Evolutionary conservation across 78 protist genomes (phyloP).

Genomic region (Anaeramoeba flamelloides): DNA sequence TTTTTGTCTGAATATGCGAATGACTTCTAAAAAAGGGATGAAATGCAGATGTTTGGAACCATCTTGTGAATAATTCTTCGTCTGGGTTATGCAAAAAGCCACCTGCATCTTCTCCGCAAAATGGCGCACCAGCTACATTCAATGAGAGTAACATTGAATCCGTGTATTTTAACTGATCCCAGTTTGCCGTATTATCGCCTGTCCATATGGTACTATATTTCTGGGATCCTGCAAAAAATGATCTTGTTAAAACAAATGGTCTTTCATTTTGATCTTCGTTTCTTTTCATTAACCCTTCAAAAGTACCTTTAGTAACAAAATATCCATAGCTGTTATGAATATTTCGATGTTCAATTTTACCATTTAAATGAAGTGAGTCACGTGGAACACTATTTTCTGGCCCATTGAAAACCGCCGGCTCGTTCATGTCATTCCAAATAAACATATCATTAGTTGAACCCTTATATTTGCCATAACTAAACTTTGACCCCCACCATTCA

Average conservation of each 20-base stretch:
- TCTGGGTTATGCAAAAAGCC: conserved; percentile 81
- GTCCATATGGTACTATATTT: conserved; percentile 93
- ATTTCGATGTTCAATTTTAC: conserved; percentile 64
- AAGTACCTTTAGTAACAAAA: conserved; percentile 38
- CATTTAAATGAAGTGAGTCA: conserved; percentile 52
- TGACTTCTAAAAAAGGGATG: conserved; percentile 95
- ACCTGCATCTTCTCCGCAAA: conserved; percentile 49
- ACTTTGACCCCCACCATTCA: conserved; percentile 68
- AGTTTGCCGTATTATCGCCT: conserved; percentile 90
- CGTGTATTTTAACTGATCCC: conserved; percentile 65
- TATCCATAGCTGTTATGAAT: conserved; percentile 90
- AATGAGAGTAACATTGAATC: conserved; percentile 70
- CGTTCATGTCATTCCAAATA: conserved; percentile 98
- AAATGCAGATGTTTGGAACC: conserved; percentile 84
- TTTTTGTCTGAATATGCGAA: conserved; percentile 85
- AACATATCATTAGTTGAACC: conserved; percentile 59
- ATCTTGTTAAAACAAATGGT: conserved; percentile 88
- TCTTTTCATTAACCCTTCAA: conserved; percentile 40
- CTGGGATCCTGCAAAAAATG: conserved; percentile 85
- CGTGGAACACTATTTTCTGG: conserved; percentile 88
- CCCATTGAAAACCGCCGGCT: conserved; percentile 90
- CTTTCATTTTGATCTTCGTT: conserved; percentile 41
- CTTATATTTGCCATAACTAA: conserved; percentile 3
- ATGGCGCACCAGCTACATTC: conserved; percentile 62
- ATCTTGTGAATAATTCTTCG: conserved; percentile 69